phyloP scores from a whole-genome alignment of 192 early-diverging fungal species.

The Cladochytrium replicatum region DNA sequence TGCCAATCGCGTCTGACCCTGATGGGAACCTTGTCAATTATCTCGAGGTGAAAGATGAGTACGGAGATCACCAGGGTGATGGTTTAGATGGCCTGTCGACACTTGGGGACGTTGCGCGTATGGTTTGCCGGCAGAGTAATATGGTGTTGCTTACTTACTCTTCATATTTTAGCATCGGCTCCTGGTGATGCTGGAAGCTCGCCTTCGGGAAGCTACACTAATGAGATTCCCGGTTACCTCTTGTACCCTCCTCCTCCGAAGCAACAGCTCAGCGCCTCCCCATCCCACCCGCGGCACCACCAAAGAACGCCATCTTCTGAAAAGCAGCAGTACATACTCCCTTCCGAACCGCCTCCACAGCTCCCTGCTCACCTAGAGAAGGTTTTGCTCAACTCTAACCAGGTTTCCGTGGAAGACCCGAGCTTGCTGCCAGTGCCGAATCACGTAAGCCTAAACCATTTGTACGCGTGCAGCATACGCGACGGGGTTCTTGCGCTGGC shows the following conservation, averaged over 20 bases:
- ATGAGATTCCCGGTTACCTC: constrained; percentile 43
- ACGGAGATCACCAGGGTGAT: constrained; percentile 48
- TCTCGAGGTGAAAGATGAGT: constrained; percentile 70
- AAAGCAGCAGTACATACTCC: constrained; percentile 27
- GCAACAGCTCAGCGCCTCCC: not conserved
- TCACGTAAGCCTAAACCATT: constrained; percentile 87
- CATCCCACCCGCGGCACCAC: constrained; percentile 1
- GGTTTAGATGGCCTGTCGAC: constrained; percentile 30
- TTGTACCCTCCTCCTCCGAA: not conserved
- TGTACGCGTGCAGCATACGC: constrained; percentile 91
- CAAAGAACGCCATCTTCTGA: constrained; percentile 18
- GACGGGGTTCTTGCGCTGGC: constrained; percentile 93
- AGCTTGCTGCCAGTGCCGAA: constrained; percentile 80
- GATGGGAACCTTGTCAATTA: constrained; percentile 96
- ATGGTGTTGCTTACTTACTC: not conserved
- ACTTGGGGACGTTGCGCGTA: not conserved
- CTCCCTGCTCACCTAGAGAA: constrained; percentile 89
- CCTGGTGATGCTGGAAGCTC: too few relatives aligned
- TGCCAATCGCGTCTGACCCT: constrained; percentile 82
- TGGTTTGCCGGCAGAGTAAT: not conserved
- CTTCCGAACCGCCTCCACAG: constrained; percentile 57
- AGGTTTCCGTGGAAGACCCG: constrained; percentile 49
- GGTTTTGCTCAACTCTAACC: constrained; percentile 73
- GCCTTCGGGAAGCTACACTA: too few relatives aligned
- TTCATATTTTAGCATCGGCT: too few relatives aligned